Percentiles rank a stretch among this genome's conserved stretches.
phyloP scores from a whole-genome alignment of 2,329 filamentous ascomycete genomes.

The Sporothrix pallida region DNA sequence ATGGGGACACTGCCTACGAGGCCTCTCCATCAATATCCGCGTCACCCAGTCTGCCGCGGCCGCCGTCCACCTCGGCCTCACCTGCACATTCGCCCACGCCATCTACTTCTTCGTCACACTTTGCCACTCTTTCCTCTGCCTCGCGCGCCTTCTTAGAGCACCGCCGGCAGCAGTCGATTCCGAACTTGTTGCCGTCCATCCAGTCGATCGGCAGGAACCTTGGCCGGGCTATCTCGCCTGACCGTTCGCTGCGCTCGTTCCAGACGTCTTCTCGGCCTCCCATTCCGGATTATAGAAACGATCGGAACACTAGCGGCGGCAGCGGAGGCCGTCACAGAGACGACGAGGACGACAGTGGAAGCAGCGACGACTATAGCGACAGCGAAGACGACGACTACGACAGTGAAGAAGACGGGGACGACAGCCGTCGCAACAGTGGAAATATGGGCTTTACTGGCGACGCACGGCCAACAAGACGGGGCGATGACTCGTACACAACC shows the following conservation, averaged over 20 bases:
- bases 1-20: slow-evolving; percentile 39
- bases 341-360: slow-evolving; percentile 41
- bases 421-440: background rate
- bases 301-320: slow-evolving; percentile 45
- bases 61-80: slow-evolving; percentile 25
- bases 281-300: slow-evolving; percentile 39
- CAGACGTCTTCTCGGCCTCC: slow-evolving; percentile 23
- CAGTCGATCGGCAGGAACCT: slow-evolving; percentile 36
- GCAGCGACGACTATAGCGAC: slow-evolving; percentile 40
- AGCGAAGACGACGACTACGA: slow-evolving; percentile 25
- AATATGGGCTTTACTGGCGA: slow-evolving; percentile 30
- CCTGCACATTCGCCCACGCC: slow-evolving; percentile 8
- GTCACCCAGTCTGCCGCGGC: slow-evolving; percentile 18
- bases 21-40: slow-evolving; percentile 10
- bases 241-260: slow-evolving; percentile 29
- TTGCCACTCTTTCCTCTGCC: slow-evolving; percentile 36
- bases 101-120: slow-evolving; percentile 28
- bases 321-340: slow-evolving; percentile 6
- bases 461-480: slow-evolving; percentile 9
- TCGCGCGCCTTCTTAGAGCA: slow-evolving; percentile 41
- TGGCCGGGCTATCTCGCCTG: slow-evolving; percentile 38
- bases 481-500: slow-evolving; percentile 28
- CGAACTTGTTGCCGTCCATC: slow-evolving; percentile 45
- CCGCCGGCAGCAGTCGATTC: slow-evolving; percentile 47
- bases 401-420: slow-evolving; percentile 24